Evolutionary conservation across 2,329 filamentous ascomycete species (phyloP).

Genomic region (Ophiostoma tasmaniense): DNA sequence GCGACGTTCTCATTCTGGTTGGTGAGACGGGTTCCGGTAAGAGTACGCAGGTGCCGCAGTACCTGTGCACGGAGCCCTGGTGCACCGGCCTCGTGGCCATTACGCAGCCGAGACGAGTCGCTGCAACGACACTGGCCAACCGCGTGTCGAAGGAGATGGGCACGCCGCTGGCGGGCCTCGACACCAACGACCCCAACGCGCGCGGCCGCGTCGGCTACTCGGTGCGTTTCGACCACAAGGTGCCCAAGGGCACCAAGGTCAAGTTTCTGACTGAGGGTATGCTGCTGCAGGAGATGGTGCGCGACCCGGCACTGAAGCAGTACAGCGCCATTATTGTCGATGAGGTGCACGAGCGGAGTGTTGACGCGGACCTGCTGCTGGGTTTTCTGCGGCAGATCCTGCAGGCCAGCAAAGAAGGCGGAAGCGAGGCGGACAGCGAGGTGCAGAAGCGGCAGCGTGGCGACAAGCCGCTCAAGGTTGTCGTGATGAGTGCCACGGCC

Average conservation of each 20-base stretch:
- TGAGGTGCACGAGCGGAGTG: slow-evolving; percentile 91
- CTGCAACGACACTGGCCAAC: slow-evolving; percentile 80
- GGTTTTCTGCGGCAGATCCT: slow-evolving; percentile 76
- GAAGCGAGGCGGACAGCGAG: neutral
- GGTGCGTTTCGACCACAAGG: slow-evolving; percentile 84
- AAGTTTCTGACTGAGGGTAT: slow-evolving; percentile 97
- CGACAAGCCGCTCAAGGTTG: slow-evolving; percentile 72
- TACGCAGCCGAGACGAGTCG: slow-evolving; percentile 88
- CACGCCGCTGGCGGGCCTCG: slow-evolving; percentile 31
- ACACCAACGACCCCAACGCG: neutral
- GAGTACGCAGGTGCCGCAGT: slow-evolving; percentile 92
- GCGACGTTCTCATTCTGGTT: slow-evolving; percentile 70
- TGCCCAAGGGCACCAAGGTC: slow-evolving; percentile 72
- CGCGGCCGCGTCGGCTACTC: slow-evolving; percentile 75
- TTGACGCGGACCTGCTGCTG: slow-evolving; percentile 85
- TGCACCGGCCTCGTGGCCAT: slow-evolving; percentile 86
- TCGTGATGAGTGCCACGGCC: slow-evolving; percentile 95
- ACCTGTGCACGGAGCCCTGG: slow-evolving; percentile 71
- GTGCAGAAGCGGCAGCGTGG: slow-evolving; percentile 38
- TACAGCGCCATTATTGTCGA: slow-evolving; percentile 92
- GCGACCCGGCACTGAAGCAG: slow-evolving; percentile 70
- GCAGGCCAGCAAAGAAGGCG: neutral
- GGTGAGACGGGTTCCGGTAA: slow-evolving; percentile 97
- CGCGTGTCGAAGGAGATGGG: slow-evolving; percentile 74
- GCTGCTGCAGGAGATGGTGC: slow-evolving; percentile 84